Evolutionary conservation across 1,139 yeast species (phyloP).

Genomic region (Hanseniaspora sp.): DNA sequence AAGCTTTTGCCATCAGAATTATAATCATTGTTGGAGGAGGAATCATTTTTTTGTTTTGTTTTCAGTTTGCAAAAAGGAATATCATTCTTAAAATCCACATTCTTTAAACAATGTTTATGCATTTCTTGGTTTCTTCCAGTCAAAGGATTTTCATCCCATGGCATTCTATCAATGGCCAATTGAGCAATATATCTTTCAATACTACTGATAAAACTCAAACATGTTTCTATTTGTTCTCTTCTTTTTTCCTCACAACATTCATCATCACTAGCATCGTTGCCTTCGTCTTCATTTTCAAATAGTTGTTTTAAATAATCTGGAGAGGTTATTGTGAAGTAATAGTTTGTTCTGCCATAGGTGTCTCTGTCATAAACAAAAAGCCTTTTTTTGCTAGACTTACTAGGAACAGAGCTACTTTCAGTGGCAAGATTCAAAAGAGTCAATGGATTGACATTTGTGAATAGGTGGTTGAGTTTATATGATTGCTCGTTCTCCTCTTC

Average conservation of each 20-base stretch:
- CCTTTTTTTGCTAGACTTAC: background rate
- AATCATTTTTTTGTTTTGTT: background rate
- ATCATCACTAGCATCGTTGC: background rate
- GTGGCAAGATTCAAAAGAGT: conserved; percentile 1
- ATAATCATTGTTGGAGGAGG: background rate
- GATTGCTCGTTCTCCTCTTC: background rate
- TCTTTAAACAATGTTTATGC: background rate
- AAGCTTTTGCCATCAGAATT: background rate
- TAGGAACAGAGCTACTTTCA: background rate
- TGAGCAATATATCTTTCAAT: conserved; percentile 11
- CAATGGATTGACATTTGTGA: conserved; percentile 3
- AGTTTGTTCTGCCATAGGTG: conserved; percentile 9
- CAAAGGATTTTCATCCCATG: conserved; percentile 1
- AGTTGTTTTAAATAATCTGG: conserved; percentile 10
- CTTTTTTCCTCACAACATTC: background rate
- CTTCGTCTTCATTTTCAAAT: conserved; percentile 11
- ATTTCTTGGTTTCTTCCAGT: background rate
- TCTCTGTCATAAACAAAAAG: background rate
- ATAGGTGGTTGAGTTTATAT: conserved; percentile 1
- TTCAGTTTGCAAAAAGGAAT: background rate
- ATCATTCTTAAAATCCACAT: background rate
- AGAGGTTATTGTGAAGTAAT: conserved; percentile 11
- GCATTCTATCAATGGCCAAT: conserved; percentile 8
- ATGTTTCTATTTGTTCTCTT: background rate
- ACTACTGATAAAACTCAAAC: conserved; percentile 3